phyloP scores from a whole-genome alignment of 2,329 filamentous ascomycete species.

The Capronia coronata region DNA sequence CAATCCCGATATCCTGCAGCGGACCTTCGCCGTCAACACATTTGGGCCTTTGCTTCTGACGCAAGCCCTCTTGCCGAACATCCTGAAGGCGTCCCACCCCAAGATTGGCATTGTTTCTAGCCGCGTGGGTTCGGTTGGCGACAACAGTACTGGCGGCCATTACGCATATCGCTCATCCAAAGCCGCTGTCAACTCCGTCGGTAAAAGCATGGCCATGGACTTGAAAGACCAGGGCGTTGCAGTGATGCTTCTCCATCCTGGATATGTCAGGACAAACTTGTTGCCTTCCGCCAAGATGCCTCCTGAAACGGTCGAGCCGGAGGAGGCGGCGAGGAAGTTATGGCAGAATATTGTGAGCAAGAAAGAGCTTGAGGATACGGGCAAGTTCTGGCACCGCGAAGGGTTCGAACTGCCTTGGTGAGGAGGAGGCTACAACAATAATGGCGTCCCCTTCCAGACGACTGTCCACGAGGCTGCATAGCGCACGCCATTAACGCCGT shows the following conservation, averaged over 20 bases:
- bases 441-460: neutral
- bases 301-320: constrained; percentile 40
- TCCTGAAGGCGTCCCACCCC: constrained; percentile 32
- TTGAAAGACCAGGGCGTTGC: constrained; percentile 38
- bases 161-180: constrained; percentile 44
- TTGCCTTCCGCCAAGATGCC: constrained; percentile 21
- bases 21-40: constrained; percentile 41
- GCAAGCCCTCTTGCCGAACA: constrained; percentile 40
- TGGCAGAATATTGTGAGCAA: constrained; percentile 36
- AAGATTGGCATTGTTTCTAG: constrained; percentile 40
- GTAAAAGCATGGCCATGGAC: constrained; percentile 41
- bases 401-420: constrained; percentile 42
- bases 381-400: constrained; percentile 42
- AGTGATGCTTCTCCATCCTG: constrained; percentile 42
- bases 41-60: constrained; percentile 42
- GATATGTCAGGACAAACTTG: constrained; percentile 38
- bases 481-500: too few relatives aligned
- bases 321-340: constrained; percentile 42
- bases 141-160: constrained; percentile 39
- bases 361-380: constrained; percentile 39
- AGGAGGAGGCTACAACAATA: neutral
- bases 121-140: constrained; percentile 40
- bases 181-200: constrained; percentile 42
- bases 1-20: constrained; percentile 26
- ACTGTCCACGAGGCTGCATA: too few relatives aligned